Base-by-base conservation (phyloP, 2,329 filamentous ascomycete genomes). In the Sclerotinia sclerotiorum region DNA sequence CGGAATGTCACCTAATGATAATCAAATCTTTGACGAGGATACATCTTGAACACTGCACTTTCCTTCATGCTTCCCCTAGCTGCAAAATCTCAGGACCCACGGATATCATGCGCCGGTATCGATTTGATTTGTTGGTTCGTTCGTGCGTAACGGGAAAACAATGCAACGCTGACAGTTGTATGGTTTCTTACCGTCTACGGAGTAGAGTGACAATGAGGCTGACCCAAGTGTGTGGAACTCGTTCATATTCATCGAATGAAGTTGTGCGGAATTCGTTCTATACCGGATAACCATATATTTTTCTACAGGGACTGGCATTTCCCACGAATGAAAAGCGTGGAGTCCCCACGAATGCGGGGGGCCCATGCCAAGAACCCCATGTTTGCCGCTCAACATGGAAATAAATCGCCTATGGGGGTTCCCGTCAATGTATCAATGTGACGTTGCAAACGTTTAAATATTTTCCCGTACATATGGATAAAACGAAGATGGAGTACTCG, bases 321-420 rank as follows among this genome's bases (percentile, higher is more conserved):
- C 35, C 24, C 19, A 46, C 39, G 29, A 58, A 65, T 57, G 24
- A 19, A 19, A 55, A 65, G n/a, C 51, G 51, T 24, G 63, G 63
- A 39, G 51, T 58, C 63, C 46, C 63, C 63, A 65, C 29, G 54
- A 51, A 49, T 19, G 19, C 21, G 8, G 4, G 10, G 10, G 35
- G 2, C 11, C 29, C 21, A 5, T 49, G 21, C 21, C 44, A 35
- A 19, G 27, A 32, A 35, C 21, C 44, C n/a, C 44, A 19, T 39
- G 46, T 19, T 24, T 29, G 19, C 27, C 17, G 58, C 46, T 51
- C 44, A 24, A 62, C 29, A 39, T 24, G 46, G 44, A 39, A 49
- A 49, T 49, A 27, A 62, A 10, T 49, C 13, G 35, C 39, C 24
- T 15, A 27, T n/a, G 8, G 2, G 3, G 35, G 35, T 24, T 39